Conservation (phyloP, 805 yeast genomes). For the Yamadazyma endophytica region DNA sequence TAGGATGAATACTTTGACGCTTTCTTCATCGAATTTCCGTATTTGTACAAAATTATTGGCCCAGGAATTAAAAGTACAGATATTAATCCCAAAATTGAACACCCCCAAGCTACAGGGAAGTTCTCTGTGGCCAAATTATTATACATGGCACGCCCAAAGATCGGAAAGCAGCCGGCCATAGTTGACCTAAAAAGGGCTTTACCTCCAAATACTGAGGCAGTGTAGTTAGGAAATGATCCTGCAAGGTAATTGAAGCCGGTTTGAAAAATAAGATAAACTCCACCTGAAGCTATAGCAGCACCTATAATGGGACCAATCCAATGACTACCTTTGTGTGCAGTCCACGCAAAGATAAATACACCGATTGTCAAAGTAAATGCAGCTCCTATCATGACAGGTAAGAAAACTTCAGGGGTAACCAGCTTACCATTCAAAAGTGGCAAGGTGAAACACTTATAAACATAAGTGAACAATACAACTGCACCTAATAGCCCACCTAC, state of each 20-base stretch:
- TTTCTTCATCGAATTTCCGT: too few species aligned
- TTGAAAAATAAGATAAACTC: slow-evolving; percentile 48
- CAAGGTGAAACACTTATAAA: slow-evolving; percentile 20
- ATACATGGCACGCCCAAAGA: slow-evolving; percentile 61
- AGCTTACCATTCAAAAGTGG: slow-evolving; percentile 17
- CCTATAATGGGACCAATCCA: slow-evolving; percentile 51
- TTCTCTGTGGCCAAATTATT: slow-evolving; percentile 43
- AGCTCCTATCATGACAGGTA: slow-evolving; percentile 40
- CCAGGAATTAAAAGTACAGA: slow-evolving; percentile 69
- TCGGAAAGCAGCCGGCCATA: slow-evolving; percentile 58
- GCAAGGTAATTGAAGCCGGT: slow-evolving; percentile 47
- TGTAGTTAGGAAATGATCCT: slow-evolving; percentile 42
- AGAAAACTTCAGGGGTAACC: slow-evolving; percentile 38
- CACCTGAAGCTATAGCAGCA: slow-evolving; percentile 32
- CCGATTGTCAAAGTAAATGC: slow-evolving; percentile 40
- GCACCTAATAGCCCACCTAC: slow-evolving; percentile 48
- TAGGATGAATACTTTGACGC: too few species aligned
- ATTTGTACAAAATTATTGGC: slow-evolving; percentile 72
- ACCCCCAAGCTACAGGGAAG: slow-evolving; percentile 61
- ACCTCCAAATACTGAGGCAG: slow-evolving; percentile 60
- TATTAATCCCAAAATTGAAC: slow-evolving; percentile 43
- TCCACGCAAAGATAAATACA: slow-evolving; percentile 48
- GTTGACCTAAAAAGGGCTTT: slow-evolving; percentile 46
- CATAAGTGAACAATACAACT: slow-evolving; percentile 20
- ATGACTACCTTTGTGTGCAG: slow-evolving; percentile 34